These are phyloP conservation scores for Suillus lakei DNA, from an alignment of 768 basidiomycete genomes.

Conservation along the genomic window DNA sequence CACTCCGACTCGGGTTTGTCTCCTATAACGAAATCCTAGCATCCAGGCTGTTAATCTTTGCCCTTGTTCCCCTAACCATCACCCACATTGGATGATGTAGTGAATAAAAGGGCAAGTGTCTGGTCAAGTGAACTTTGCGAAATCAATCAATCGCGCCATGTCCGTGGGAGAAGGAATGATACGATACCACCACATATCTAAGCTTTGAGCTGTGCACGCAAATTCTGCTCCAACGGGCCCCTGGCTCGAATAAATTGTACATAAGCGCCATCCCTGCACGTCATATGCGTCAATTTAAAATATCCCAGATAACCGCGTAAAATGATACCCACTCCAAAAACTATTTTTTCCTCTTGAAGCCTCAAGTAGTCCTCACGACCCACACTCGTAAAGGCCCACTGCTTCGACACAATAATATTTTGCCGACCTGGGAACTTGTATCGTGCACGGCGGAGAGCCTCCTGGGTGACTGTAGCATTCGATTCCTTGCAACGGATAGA, in stretches of 20 bases:
- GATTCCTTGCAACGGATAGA: conserved; percentile 90
- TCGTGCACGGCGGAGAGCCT: conserved; percentile 95
- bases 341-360: conserved; percentile 89
- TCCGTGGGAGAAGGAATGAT: conserved; percentile 6
- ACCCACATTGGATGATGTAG: conserved; percentile 68
- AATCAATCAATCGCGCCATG: neutral
- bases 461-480: conserved; percentile 88
- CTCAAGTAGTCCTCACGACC: conserved; percentile 86
- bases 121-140: conserved; percentile 27
- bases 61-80: conserved; percentile 86
- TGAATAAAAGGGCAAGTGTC: conserved; percentile 65
- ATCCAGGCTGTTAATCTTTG: conserved; percentile 52
- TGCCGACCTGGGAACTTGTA: conserved; percentile 99
- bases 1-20: neutral
- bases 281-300: conserved; percentile 13
- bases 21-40: neutral
- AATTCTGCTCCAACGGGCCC: conserved; percentile 85
- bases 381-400: conserved; percentile 99
- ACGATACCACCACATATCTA: conserved; percentile 33
- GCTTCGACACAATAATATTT: conserved; percentile 96
- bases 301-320: neutral
- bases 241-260: conserved; percentile 91
- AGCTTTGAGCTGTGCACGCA: conserved; percentile 81
- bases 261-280: conserved; percentile 86
- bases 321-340: conserved; percentile 73